phyloP scores from a whole-genome alignment of 1,284 basidiomycete genomes.

The Lentinus polychrous region DNA sequence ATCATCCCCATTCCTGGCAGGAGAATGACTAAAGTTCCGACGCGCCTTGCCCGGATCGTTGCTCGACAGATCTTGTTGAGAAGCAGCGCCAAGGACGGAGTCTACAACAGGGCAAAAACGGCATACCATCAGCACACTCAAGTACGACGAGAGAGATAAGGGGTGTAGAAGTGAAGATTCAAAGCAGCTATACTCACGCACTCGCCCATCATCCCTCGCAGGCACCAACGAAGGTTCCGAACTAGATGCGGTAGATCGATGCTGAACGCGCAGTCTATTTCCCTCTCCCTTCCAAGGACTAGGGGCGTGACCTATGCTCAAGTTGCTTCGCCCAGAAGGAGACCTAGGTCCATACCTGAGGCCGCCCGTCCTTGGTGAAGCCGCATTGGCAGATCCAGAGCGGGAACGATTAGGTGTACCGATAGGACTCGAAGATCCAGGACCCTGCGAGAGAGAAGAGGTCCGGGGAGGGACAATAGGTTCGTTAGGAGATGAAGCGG shows the following conservation, averaged over 20 bases:
- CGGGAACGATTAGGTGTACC: slow-evolving; percentile 29
- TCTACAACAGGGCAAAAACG: slow-evolving; percentile 19
- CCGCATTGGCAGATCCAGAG: slow-evolving; percentile 28
- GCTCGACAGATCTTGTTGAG: slow-evolving; percentile 48
- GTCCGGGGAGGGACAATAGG: slow-evolving; percentile 49
- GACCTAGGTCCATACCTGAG: slow-evolving; percentile 33
- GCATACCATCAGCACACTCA: slow-evolving; percentile 3
- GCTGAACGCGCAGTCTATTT: slow-evolving; percentile 49
- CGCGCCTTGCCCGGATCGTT: slow-evolving; percentile 38
- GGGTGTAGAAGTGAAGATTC: slow-evolving; percentile 12
- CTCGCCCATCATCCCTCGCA: slow-evolving; percentile 37
- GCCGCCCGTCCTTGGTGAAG: slow-evolving; percentile 17
- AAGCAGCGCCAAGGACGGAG: slow-evolving; percentile 19
- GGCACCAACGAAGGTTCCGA: slow-evolving; percentile 73
- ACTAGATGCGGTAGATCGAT: slow-evolving; percentile 63
- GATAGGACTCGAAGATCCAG: too few relatives aligned
- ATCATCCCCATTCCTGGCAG: slow-evolving; percentile 44
- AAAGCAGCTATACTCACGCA: slow-evolving; percentile 33
- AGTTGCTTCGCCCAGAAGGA: slow-evolving; percentile 16
- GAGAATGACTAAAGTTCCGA: slow-evolving; percentile 37
- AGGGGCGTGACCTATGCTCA: slow-evolving; percentile 24
- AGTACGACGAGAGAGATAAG: slow-evolving; percentile 14
- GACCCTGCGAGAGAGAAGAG: slow-evolving; percentile 39
- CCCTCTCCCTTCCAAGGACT: slow-evolving; percentile 32
- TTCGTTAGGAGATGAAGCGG: slow-evolving; percentile 15